Conservation (phyloP, 257 asterid genomes). For the Rehmannia glutinosa region DNA sequence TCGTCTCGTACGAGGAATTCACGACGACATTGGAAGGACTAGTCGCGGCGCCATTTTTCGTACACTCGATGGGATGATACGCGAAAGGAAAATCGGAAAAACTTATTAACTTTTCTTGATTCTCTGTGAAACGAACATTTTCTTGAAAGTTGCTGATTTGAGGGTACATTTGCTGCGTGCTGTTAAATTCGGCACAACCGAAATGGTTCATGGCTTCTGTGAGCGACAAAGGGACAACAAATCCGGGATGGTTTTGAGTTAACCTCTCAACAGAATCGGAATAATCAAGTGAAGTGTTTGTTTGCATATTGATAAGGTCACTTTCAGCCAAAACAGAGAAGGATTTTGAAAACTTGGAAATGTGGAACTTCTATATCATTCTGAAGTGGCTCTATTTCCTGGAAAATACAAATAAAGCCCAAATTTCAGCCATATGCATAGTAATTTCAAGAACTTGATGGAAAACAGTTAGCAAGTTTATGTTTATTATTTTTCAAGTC, state of each 20-base stretch:
- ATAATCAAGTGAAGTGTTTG: slow-evolving; percentile 21
- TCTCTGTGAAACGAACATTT: slow-evolving; percentile 4
- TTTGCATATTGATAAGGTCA: slow-evolving; percentile 20
- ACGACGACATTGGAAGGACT: slow-evolving; percentile 11
- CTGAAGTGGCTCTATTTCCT: neutral
- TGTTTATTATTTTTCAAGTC: too few relatives aligned
- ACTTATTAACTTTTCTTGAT: slow-evolving; percentile 16
- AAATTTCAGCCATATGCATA: neutral
- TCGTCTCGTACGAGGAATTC: slow-evolving; percentile 27
- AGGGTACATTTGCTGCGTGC: slow-evolving; percentile 20
- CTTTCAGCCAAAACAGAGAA: slow-evolving; percentile 7
- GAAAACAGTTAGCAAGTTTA: too few relatives aligned
- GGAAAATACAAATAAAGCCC: neutral
- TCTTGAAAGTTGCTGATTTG: slow-evolving; percentile 5
- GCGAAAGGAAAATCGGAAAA: slow-evolving; percentile 14
- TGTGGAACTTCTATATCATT: slow-evolving; percentile 2
- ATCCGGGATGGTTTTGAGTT: slow-evolving; percentile 31
- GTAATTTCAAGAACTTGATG: neutral
- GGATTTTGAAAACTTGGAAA: neutral
- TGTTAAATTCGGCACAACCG: neutral
- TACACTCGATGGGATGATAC: slow-evolving; percentile 26
- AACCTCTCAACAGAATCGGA: slow-evolving; percentile 14
- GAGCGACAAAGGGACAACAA: slow-evolving; percentile 28
- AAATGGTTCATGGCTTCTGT: slow-evolving; percentile 36
- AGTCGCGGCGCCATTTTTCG: too few relatives aligned